A percentile compares a stretch with the other conserved stretches of the same genome.
These are phyloP conservation scores for Daldinia caldariorum DNA, from an alignment of 495 filamentous ascomycete genomes.

Conservation along the genomic window DNA sequence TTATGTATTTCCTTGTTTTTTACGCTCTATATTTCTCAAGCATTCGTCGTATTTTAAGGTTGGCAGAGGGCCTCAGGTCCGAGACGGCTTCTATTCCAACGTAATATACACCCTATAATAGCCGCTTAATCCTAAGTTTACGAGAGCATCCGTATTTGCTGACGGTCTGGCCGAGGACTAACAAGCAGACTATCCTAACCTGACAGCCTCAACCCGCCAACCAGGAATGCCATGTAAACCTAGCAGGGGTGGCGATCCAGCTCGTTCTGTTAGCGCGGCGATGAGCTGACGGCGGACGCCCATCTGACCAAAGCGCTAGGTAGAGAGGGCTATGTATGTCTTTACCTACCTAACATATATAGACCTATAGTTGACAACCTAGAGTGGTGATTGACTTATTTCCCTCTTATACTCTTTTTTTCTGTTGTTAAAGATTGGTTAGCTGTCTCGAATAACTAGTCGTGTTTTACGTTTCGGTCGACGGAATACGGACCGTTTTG, in stretches of 20 bases:
- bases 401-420: background rate
- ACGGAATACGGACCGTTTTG: constrained; percentile 3
- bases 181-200: background rate
- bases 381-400: background rate
- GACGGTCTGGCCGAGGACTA: background rate
- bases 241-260: constrained; percentile 24
- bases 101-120: background rate
- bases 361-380: background rate
- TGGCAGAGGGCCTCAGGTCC: background rate
- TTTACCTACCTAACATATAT: background rate
- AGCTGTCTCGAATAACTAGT: background rate
- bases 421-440: background rate
- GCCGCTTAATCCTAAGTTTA: background rate
- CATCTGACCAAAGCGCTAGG: background rate
- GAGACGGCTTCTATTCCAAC: background rate
- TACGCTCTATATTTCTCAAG: background rate
- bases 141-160: background rate
- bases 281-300: constrained; percentile 19
- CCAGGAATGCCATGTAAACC: constrained; percentile 13
- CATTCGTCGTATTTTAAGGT: constrained; percentile 1
- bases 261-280: constrained; percentile 20
- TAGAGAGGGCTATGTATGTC: background rate
- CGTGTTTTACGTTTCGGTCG: background rate
- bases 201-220: constrained; percentile 3
- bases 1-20: constrained; percentile 10